Evolutionary conservation across 306 rosid species (phyloP), one percentile per base, ranked within the genome.

Genomic region (Sechiopsis laciniata): DNA sequence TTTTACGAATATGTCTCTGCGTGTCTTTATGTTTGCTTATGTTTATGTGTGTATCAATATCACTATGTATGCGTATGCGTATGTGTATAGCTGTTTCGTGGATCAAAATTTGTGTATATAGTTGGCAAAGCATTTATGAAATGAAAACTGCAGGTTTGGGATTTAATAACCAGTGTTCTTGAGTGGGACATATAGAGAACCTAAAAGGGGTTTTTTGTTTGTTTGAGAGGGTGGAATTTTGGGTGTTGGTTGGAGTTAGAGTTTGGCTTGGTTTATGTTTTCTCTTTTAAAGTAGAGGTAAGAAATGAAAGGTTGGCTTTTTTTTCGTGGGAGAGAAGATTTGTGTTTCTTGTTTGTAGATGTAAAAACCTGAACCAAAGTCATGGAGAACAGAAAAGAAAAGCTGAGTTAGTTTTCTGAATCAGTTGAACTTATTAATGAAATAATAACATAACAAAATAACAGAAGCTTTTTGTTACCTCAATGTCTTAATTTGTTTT

Each of bases 191-290:
- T 22, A 48, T 69, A 50, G 16, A 48, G 22, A 70, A 21, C 14
- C 45, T 46, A 22, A 22, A 50, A 50, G 58, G 45, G 21, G 46
- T 3, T 68, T 22, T 12, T 48, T 32, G 55, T 24, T 67, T 50
- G 37, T 70, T 70, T 48, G 74, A 70, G 58, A 69, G 12, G 24
- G 74, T 70, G 8, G 58, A 15, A 48, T 70, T 15, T 70, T 51
- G 14, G 46, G 45, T 48, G 17, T 21, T 11, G 2, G 17, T 48
- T 70, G 42, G 74, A 70, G 57, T 7, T 69, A 58, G 21, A 46
- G 11, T 69, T 48, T 48, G 40, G 37, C 15, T 35, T 46, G 73
- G 56, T 67, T 67, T 68, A 46, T 46, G 6, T 64, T 16, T n/a
- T 12, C 21, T 17, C 71, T 17, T 0, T 17, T 64, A 42, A n/a